phyloP scores from a whole-genome alignment of 176 grass and related monocot genomes.

The Leersia perrieri region DNA sequence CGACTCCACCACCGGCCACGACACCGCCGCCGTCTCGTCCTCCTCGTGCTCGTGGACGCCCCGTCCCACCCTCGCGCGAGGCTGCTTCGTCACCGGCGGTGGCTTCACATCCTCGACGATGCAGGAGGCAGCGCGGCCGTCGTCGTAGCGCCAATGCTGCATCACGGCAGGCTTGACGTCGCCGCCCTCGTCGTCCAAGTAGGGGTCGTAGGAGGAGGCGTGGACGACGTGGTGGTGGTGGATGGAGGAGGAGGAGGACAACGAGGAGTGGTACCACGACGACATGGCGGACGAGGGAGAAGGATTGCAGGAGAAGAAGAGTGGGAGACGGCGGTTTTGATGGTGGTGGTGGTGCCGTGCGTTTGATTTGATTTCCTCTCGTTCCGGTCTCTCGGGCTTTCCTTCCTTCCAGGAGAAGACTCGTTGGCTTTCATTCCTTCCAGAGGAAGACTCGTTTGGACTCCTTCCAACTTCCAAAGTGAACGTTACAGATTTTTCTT shows the following conservation, averaged over 20 bases:
- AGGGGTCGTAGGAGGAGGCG: background rate
- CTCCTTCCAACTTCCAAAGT: too few relatives aligned
- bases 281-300: conserved; percentile 9
- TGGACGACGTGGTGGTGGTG: background rate
- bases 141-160: conserved; percentile 31
- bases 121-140: background rate
- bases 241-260: background rate
- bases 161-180: conserved; percentile 32
- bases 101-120: conserved; percentile 13
- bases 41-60: background rate
- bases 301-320: background rate
- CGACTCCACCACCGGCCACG: conserved; percentile 35
- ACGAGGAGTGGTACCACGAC: conserved; percentile 19
- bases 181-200: conserved; percentile 12
- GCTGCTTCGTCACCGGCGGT: background rate
- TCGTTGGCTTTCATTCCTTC: too few relatives aligned
- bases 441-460: too few relatives aligned
- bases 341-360: too few relatives aligned
- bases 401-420: too few relatives aligned
- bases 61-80: background rate
- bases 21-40: background rate
- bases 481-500: too few relatives aligned
- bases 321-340: too few relatives aligned
- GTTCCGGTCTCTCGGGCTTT: too few relatives aligned
- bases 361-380: too few relatives aligned